Base-by-base conservation (phyloP, 2,329 filamentous ascomycete genomes). In the Alternaria rosae region DNA sequence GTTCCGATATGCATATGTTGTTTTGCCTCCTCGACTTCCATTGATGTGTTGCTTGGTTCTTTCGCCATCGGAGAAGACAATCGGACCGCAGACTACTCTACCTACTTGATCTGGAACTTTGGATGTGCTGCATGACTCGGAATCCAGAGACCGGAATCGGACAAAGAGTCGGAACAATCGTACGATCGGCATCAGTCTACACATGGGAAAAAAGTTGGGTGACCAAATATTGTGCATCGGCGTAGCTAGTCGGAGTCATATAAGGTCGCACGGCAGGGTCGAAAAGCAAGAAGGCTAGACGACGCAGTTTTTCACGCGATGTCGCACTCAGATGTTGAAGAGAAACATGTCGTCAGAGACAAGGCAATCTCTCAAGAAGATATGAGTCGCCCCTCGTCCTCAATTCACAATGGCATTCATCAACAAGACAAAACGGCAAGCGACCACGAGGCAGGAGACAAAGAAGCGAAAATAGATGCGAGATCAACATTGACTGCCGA, bases 401-500 rank as follows among this genome's bases (percentile, higher is more conserved):
- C 56, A 6, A 47, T 54, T 10, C 43, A 57, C 21, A 12, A 52
- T 32, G 25, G 43, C 5, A 20, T 48, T 4, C 26, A 55, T 26
- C 51, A 45, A 48, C 23, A 53, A 32, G 35, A 54, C 21, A 21
- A 56, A 17, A 44, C 54, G 10, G 44, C 51, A 41, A 59, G 51
- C 28, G 61, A 53, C 21, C 57, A 63, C 25, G 52, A 47, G 1
- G 42, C 28, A 5, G 51, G 52, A n/a, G 65, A 70, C 57, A 59
- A 58, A 35, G 71, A 73, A 56, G 52, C 62, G 21, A 62, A 67
- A n/a, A 52, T 62, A 17, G 68, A 74, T 28, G 63, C 69, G 13
- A 61, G 63, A 13, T 71, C 70, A 20, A 69, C 67, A 47, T 45
- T 62, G 43, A 67, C 71, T 6, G 61, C 66, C 1, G 73, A 72